phyloP scores from a whole-genome alignment of 257 asterid genomes.

The Voacanga thouarsii region DNA sequence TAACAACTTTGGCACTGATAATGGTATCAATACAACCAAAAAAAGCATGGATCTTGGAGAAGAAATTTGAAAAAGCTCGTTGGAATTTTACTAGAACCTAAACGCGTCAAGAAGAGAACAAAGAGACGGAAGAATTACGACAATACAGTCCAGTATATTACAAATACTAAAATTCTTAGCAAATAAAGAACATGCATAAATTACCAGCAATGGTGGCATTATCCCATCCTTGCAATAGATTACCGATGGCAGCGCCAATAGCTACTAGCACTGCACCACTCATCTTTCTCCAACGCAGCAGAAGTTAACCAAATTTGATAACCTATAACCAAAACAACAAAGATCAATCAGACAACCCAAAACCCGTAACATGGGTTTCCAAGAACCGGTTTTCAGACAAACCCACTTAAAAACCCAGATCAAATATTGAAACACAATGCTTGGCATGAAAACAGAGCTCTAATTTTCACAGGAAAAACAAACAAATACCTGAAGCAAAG shows the following conservation, averaged over 20 bases:
- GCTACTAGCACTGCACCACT: slow-evolving; percentile 55
- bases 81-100: too few species aligned
- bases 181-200: background rate
- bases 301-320: slow-evolving; percentile 1
- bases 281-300: slow-evolving; percentile 29
- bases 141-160: background rate
- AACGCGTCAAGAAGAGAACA: background rate
- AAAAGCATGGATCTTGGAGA: background rate
- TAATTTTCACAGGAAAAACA: background rate
- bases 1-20: background rate
- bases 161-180: background rate
- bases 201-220: slow-evolving; percentile 64
- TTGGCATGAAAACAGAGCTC: background rate
- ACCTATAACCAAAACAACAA: background rate
- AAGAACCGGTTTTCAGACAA: background rate
- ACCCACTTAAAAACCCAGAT: background rate
- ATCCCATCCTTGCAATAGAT: slow-evolving; percentile 75
- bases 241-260: slow-evolving; percentile 59
- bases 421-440: background rate
- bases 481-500: background rate
- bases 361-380: background rate
- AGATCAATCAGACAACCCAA: background rate
- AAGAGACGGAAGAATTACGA: background rate
- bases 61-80: background rate
- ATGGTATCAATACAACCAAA: background rate